Percentiles rank a stretch among this genome's conserved stretches.
Evolutionary conservation across 1,284 basidiomycete genomes (phyloP).

Genomic region (Cryptococcus sp.): DNA sequence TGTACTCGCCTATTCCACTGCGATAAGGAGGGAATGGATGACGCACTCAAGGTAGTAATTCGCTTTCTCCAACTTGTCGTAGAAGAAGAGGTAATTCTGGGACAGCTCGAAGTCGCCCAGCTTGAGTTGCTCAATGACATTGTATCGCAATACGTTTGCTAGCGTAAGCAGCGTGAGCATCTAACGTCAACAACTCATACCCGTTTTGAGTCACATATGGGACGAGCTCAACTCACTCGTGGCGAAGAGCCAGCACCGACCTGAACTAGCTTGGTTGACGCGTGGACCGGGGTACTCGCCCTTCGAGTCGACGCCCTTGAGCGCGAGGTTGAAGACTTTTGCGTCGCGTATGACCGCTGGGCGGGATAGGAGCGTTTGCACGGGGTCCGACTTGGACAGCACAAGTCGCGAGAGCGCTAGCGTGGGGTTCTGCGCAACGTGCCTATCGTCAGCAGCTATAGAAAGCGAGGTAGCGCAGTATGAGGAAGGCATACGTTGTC

Average conservation of each 20-base stretch:
- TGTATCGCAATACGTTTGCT: slow-evolving; percentile 76
- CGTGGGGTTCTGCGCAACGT: slow-evolving; percentile 58
- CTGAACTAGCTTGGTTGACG: slow-evolving; percentile 83
- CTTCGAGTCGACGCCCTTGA: slow-evolving; percentile 61
- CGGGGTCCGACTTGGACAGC: slow-evolving; percentile 72
- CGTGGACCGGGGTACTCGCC: slow-evolving; percentile 64
- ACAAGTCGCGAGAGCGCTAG: slow-evolving; percentile 76
- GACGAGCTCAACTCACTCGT: slow-evolving; percentile 59
- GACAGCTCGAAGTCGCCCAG: slow-evolving; percentile 85
- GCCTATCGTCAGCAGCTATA: slow-evolving; percentile 5
- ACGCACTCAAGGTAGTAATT: slow-evolving; percentile 85
- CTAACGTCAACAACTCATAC: neutral
- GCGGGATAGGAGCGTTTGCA: slow-evolving; percentile 66
- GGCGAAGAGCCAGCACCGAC: slow-evolving; percentile 91
- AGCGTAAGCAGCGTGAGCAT: slow-evolving; percentile 30
- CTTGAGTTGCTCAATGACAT: slow-evolving; percentile 80
- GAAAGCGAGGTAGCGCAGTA: neutral
- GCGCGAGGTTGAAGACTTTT: slow-evolving; percentile 80
- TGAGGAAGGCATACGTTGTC: slow-evolving; percentile 46
- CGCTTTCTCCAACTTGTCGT: slow-evolving; percentile 91
- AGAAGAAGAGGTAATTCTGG: slow-evolving; percentile 87
- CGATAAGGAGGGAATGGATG: slow-evolving; percentile 36
- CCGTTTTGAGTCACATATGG: neutral
- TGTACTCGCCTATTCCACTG: too few relatives aligned
- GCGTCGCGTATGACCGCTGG: slow-evolving; percentile 65